Evolutionary conservation across 768 basidiomycete species (phyloP).

Genomic region (Lactarius deliciosus): DNA sequence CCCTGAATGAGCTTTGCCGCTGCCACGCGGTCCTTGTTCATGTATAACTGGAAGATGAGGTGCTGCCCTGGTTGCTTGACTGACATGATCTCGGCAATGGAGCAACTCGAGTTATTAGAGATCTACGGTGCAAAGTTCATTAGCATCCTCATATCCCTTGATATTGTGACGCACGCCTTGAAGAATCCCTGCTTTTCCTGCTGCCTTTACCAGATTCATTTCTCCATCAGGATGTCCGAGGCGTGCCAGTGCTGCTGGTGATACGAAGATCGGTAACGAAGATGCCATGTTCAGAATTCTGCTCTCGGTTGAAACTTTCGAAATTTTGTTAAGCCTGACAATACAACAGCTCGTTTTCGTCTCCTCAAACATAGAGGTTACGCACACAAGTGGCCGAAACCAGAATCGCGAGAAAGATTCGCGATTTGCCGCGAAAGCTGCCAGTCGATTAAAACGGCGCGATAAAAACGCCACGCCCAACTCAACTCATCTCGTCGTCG

Average conservation of each 20-base stretch:
- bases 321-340: slow-evolving; percentile 34
- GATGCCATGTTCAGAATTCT: slow-evolving; percentile 32
- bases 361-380: not conserved
- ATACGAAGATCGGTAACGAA: slow-evolving; percentile 43
- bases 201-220: slow-evolving; percentile 45
- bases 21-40: slow-evolving; percentile 44
- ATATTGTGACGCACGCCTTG: slow-evolving; percentile 43
- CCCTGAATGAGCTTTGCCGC: slow-evolving; percentile 41
- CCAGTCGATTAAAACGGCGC: not conserved
- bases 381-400: slow-evolving; percentile 79
- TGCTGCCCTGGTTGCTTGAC: slow-evolving; percentile 34
- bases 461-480: slow-evolving; percentile 12
- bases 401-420: slow-evolving; percentile 50
- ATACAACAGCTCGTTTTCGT: not conserved
- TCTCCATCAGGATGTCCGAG: slow-evolving; percentile 53
- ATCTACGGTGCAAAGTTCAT: slow-evolving; percentile 26
- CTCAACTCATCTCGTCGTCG: slow-evolving; percentile 34
- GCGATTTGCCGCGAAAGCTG: slow-evolving; percentile 32
- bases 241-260: slow-evolving; percentile 42
- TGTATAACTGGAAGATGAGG: slow-evolving; percentile 44
- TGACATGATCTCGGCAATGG: slow-evolving; percentile 35
- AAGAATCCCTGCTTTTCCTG: slow-evolving; percentile 44
- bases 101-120: slow-evolving; percentile 39
- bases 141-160: not conserved
- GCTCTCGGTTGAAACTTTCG: slow-evolving; percentile 30